Evolutionary conservation across 495 filamentous ascomycete genomes (phyloP).

Genomic region (Talaromyces wortmannii): DNA sequence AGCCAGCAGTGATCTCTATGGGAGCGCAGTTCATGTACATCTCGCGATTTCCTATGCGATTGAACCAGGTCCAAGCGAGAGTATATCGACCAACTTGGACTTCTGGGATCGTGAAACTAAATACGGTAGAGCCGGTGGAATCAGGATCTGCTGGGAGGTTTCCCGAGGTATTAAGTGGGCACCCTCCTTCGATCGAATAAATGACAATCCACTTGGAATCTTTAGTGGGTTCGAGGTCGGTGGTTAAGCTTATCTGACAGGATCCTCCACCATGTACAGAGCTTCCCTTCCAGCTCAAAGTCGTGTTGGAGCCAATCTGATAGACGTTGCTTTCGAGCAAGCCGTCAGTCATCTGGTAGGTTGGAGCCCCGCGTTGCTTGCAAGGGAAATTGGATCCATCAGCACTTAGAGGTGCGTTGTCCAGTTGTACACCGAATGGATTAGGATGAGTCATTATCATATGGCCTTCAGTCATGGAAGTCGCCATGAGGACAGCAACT

Average conservation of each 20-base stretch:
- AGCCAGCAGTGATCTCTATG: slow-evolving; percentile 51
- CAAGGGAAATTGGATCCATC: slow-evolving; percentile 73
- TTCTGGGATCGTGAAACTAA: slow-evolving; percentile 40
- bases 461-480: slow-evolving; percentile 50
- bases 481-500: slow-evolving; percentile 36
- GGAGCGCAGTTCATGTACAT: slow-evolving; percentile 95
- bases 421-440: slow-evolving; percentile 52
- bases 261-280: slow-evolving; percentile 86
- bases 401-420: slow-evolving; percentile 54
- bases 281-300: slow-evolving; percentile 26
- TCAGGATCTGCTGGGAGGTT: slow-evolving; percentile 23
- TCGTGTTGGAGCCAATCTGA: slow-evolving; percentile 18
- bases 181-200: slow-evolving; percentile 74
- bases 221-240: slow-evolving; percentile 54
- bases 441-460: slow-evolving; percentile 63
- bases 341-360: neutral
- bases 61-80: slow-evolving; percentile 89
- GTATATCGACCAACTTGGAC: slow-evolving; percentile 48
- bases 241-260: slow-evolving; percentile 80
- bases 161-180: slow-evolving; percentile 49
- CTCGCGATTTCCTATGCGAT: slow-evolving; percentile 79
- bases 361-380: slow-evolving; percentile 35
- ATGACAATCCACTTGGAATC: slow-evolving; percentile 64
- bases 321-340: slow-evolving; percentile 19
- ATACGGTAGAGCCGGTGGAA: slow-evolving; percentile 15